phyloP scores from a whole-genome alignment of 1,284 basidiomycete species.

The Ustilago shanxiensis region DNA sequence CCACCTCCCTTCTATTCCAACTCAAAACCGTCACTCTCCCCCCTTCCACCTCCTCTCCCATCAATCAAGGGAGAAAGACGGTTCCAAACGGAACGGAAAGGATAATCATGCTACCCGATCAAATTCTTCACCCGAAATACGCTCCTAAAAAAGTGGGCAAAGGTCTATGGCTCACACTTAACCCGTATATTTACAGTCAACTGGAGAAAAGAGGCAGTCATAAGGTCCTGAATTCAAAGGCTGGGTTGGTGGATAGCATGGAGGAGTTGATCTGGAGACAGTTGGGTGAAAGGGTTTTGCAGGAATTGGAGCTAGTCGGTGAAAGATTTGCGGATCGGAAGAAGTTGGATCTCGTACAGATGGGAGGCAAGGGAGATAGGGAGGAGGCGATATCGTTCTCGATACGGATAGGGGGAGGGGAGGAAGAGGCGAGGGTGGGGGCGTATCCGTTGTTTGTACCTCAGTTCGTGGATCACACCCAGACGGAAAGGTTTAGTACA shows the following conservation, averaged over 20 bases:
- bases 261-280: slow-evolving; percentile 16
- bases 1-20: slow-evolving; percentile 30
- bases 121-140: slow-evolving; percentile 24
- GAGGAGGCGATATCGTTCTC: background rate
- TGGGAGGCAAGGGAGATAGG: background rate
- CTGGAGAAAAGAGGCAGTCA: slow-evolving; percentile 5
- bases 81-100: background rate
- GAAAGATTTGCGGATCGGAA: slow-evolving; percentile 8
- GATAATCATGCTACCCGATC: slow-evolving; percentile 28
- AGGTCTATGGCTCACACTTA: slow-evolving; percentile 22
- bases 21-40: slow-evolving; percentile 32
- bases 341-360: slow-evolving; percentile 12
- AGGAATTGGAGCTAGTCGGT: slow-evolving; percentile 15
- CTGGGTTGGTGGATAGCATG: slow-evolving; percentile 7
- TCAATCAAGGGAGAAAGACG: background rate
- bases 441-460: slow-evolving; percentile 7
- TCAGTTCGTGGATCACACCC: slow-evolving; percentile 3
- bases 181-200: slow-evolving; percentile 1
- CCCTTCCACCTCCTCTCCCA: background rate
- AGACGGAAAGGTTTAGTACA: background rate
- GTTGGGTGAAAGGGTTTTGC: slow-evolving; percentile 28
- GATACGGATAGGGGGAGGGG: background rate
- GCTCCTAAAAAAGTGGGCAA: slow-evolving; percentile 10
- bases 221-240: slow-evolving; percentile 14
- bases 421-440: background rate